Evolutionary conservation across 768 basidiomycete genomes (phyloP).

Genomic region (Tubosaeta sp.): DNA sequence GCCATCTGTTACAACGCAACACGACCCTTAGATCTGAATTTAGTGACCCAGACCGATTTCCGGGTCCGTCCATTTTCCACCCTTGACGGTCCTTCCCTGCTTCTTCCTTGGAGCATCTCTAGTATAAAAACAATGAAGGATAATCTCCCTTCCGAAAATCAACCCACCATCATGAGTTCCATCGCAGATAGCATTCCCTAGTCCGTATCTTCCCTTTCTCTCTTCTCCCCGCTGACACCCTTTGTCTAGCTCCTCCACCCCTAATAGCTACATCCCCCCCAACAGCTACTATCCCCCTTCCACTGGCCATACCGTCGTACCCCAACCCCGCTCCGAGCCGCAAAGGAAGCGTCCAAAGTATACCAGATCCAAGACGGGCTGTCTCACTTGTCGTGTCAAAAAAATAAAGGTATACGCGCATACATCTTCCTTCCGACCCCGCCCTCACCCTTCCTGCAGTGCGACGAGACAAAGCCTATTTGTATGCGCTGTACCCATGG

Average conservation of each 20-base stretch:
- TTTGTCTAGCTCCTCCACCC: constrained; percentile 32
- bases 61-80: constrained; percentile 40
- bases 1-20: constrained; percentile 46
- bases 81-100: constrained; percentile 28
- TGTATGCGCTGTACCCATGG: constrained; percentile 86
- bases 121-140: constrained; percentile 51
- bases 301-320: constrained; percentile 42
- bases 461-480: constrained; percentile 85
- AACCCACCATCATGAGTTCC: constrained; percentile 37
- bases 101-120: constrained; percentile 23
- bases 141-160: constrained; percentile 31
- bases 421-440: neutral
- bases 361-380: constrained; percentile 91
- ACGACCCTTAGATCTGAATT: constrained; percentile 73
- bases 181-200: constrained; percentile 55
- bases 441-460: constrained; percentile 40
- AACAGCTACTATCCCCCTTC: constrained; percentile 37
- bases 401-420: constrained; percentile 76
- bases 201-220: constrained; percentile 35
- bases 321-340: constrained; percentile 45
- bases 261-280: constrained; percentile 40
- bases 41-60: constrained; percentile 49
- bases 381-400: constrained; percentile 88
- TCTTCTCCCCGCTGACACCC: constrained; percentile 15
- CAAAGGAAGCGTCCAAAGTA: constrained; percentile 86